A percentile compares a stretch with the other conserved stretches of the same genome.
These are phyloP conservation scores for Verticillium albo-atrum DNA, from an alignment of 2,329 filamentous ascomycete genomes.

Conservation along the genomic window DNA sequence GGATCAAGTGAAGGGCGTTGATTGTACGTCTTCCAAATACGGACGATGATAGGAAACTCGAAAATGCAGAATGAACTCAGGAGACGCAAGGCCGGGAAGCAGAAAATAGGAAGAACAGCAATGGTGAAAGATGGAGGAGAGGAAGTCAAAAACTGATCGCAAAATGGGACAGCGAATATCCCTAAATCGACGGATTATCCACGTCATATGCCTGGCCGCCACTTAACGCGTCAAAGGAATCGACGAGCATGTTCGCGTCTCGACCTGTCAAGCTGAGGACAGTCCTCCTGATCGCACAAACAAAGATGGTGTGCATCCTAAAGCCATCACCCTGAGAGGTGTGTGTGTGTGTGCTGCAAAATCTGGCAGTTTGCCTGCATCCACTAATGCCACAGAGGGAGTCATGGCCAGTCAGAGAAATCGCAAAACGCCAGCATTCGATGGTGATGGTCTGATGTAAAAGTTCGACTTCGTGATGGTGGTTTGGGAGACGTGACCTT, in stretches of 20 bases:
- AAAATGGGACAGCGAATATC: background rate
- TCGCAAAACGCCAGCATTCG: background rate
- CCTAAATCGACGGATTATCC: background rate
- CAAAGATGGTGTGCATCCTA: background rate
- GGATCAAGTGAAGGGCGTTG: background rate
- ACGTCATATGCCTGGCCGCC: background rate
- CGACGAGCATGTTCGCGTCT: background rate
- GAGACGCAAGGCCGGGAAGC: background rate
- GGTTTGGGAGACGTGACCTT: background rate
- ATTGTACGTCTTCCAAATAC: background rate
- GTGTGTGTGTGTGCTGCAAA: background rate
- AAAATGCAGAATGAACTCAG: background rate
- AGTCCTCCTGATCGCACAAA: background rate
- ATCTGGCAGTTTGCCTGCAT: background rate
- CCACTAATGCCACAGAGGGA: background rate
- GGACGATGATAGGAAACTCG: no score
- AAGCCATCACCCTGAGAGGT: background rate
- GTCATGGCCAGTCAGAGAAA: background rate
- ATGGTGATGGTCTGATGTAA: background rate
- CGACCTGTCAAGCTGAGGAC: background rate
- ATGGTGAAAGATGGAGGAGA: background rate
- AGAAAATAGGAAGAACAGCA: background rate
- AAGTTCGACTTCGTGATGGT: background rate
- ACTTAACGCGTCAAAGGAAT: background rate
- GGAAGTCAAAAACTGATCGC: background rate